phyloP scores from a whole-genome alignment of 257 asterid species.

The Cordia subcordata region DNA sequence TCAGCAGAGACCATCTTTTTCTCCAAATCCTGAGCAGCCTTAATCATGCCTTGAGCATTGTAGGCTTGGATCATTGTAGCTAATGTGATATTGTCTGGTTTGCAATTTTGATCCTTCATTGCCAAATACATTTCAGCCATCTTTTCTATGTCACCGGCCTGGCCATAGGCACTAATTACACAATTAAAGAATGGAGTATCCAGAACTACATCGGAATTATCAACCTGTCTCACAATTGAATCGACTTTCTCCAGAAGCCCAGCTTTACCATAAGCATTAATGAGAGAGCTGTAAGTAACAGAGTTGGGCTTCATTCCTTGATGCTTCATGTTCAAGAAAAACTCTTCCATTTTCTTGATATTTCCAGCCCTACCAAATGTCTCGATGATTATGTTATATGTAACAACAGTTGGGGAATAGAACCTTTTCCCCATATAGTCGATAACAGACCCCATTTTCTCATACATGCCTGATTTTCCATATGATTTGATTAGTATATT shows the following conservation, averaged over 20 bases:
- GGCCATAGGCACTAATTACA: conserved; percentile 68
- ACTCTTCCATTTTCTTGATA: conserved; percentile 65
- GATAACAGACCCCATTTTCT: conserved; percentile 62
- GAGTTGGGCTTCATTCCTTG: conserved; percentile 79
- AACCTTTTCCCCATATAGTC: conserved; percentile 76
- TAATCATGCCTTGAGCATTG: conserved; percentile 59
- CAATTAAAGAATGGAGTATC: conserved; percentile 83
- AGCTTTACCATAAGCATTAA: conserved; percentile 62
- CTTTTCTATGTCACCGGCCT: conserved; percentile 58
- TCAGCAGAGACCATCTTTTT: conserved; percentile 24
- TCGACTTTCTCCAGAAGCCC: conserved; percentile 55
- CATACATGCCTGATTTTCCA: conserved; percentile 49
- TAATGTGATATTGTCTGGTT: conserved; percentile 67
- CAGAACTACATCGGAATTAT: conserved; percentile 65
- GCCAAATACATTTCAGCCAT: conserved; percentile 61
- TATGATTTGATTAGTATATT: conserved; percentile 67
- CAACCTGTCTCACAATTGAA: conserved; percentile 73
- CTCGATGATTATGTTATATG: conserved; percentile 73
- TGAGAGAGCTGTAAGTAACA: conserved; percentile 72
- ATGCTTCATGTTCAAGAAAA: conserved; percentile 80
- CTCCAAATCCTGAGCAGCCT: conserved; percentile 60
- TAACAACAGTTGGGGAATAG: conserved; percentile 63
- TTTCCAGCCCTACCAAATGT: conserved; percentile 69
- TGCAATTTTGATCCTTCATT: conserved; percentile 63
- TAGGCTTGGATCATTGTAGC: conserved; percentile 62